phyloP scores from a whole-genome alignment of 805 yeast species.

The Kazachstania taianensis region DNA sequence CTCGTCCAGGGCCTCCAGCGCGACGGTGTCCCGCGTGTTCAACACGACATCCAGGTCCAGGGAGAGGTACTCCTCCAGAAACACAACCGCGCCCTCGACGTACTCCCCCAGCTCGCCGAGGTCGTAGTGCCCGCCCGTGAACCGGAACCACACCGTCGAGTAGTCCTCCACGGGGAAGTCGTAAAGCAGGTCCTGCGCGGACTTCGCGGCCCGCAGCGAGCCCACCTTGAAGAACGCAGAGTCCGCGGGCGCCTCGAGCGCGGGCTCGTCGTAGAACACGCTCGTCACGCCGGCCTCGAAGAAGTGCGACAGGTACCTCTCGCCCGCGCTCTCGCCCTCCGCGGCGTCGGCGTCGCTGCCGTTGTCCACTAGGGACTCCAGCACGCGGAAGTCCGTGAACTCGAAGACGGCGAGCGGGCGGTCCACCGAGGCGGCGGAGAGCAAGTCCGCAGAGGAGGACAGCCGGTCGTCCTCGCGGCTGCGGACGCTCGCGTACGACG shows the following conservation, averaged over 20 bases:
- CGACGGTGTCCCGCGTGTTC: conserved; percentile 7
- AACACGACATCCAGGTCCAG: conserved; percentile 17
- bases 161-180: conserved; percentile 13
- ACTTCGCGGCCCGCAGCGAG: conserved; percentile 13
- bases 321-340: conserved; percentile 5
- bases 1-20: conserved; percentile 5
- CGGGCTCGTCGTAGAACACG: conserved; percentile 7
- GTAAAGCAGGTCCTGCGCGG: conserved; percentile 16
- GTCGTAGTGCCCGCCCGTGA: conserved; percentile 17
- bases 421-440: conserved; percentile 6
- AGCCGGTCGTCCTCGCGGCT: conserved; percentile 3
- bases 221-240: conserved; percentile 4
- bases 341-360: conserved; percentile 11
- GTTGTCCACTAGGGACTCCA: no score
- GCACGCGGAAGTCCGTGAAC: no score
- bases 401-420: conserved; percentile 21
- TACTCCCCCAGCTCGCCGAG: conserved; percentile 19
- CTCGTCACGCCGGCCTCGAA: conserved; percentile 11
- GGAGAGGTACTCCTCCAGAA: conserved; percentile 16
- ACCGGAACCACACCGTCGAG: conserved; percentile 16
- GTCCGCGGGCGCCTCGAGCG: neutral
- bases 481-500: no score
- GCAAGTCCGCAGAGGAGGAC: conserved; percentile 4
- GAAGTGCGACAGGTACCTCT: conserved; percentile 12
- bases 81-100: conserved; percentile 17